Base-by-base conservation (phyloP, 2,329 filamentous ascomycete genomes). In the Botryotinia convoluta region DNA sequence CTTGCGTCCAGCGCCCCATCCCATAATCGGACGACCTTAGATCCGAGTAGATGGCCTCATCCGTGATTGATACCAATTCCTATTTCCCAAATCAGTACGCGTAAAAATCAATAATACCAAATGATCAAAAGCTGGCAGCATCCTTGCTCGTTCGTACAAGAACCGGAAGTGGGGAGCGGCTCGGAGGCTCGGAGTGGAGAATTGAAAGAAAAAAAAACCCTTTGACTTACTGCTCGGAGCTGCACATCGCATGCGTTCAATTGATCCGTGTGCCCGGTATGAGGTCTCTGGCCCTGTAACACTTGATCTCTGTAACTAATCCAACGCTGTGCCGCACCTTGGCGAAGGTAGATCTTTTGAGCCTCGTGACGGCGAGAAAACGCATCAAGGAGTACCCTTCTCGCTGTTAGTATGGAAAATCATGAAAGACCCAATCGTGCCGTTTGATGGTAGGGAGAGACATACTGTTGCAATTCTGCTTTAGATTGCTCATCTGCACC, bases 261-360 rank as follows among this genome's bases (percentile, higher is more conserved):
- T 75, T 86, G 85, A 29, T 84, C 82, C 63, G 85, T 83, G 74
- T 86, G 84, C 64, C 84, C 82, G 61, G 84, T 82, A 74, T 82
- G 83, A 64, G 88, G 86, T 77, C 84, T 83, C 54, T 84, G 82
- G 65, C 87, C 87, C 78, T 86, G 84, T 59, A 91, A 82, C 72
- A 90, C 83, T 59, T 83, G 81, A 54, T 86, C 84, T 73, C 89
- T 84, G 79, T 84, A 85, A 74, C 86, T 83, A 74, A 90, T 80
- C 89, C 89, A 91, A 77, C 85, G 82, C 80, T 89, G 87, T 51
- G 87, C 88, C 42, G 88, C 89, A 39, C 83, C 84, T 79, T 91
- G 89, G 48, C 89, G 85, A 73, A 89, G 83, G 77, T 88, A 89
- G 76, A 91, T 91, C 83, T 90, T 91, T 76, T 90, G 89, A 42